Conservation (phyloP, 2,329 filamentous ascomycete species). For the Trichoderma polysporum region DNA sequence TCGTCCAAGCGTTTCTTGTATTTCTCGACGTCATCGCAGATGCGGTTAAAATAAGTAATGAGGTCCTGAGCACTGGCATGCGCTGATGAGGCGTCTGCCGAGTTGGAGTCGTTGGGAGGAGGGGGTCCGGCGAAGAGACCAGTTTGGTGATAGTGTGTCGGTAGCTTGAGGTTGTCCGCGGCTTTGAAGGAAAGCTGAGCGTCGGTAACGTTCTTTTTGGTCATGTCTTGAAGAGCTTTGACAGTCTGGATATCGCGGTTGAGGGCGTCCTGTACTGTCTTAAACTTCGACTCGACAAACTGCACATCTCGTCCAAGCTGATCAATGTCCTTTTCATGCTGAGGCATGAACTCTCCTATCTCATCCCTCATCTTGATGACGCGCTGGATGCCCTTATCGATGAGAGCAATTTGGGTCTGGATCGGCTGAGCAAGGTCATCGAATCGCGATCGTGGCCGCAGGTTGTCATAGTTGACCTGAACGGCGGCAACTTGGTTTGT, state of each 20-base stretch:
- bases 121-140: constrained; percentile 42
- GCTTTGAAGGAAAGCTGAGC: constrained; percentile 71
- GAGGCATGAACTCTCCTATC: constrained; percentile 66
- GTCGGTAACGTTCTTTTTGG: constrained; percentile 65
- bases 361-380: constrained; percentile 78
- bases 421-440: constrained; percentile 83
- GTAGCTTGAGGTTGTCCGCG: constrained; percentile 72
- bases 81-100: constrained; percentile 36
- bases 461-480: constrained; percentile 73
- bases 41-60: constrained; percentile 47
- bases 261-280: constrained; percentile 45
- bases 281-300: constrained; percentile 51
- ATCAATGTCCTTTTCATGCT: constrained; percentile 50
- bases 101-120: constrained; percentile 31
- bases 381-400: constrained; percentile 77
- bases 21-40: constrained; percentile 44
- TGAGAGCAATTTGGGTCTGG: constrained; percentile 71
- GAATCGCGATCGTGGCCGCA: constrained; percentile 87
- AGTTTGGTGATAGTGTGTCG: constrained; percentile 54
- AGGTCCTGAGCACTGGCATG: constrained; percentile 43
- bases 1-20: constrained; percentile 46
- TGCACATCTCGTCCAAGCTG: constrained; percentile 48
- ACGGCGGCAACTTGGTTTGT: constrained; percentile 65
- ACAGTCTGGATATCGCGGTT: constrained; percentile 62
- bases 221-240: constrained; percentile 58